A percentile compares a stretch with the other conserved stretches of the same genome.
These are phyloP conservation scores for Ceraceosorus guamensis DNA, from an alignment of 1,284 basidiomycete species.

Conservation along the genomic window DNA sequence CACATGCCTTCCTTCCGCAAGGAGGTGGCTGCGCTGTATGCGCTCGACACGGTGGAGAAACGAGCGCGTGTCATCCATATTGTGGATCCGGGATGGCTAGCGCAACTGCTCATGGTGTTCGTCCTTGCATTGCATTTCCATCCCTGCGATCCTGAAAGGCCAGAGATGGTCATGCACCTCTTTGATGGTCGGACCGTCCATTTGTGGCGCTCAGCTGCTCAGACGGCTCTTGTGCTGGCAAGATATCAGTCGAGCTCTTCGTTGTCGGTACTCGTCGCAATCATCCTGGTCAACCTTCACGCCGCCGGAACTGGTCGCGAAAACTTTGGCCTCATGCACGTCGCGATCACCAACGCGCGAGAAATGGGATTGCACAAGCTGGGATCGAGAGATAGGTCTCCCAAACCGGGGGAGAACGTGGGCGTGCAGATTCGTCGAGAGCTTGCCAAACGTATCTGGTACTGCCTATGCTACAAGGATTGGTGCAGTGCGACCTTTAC, in stretches of 20 bases:
- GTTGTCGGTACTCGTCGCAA: conserved; percentile 37
- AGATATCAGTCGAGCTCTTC: conserved; percentile 30
- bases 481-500: conserved; percentile 25
- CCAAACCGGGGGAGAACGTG: conserved; percentile 19
- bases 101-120: conserved; percentile 35
- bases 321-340: conserved; percentile 21
- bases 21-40: conserved; percentile 24
- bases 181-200: conserved; percentile 35
- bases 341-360: conserved; percentile 42
- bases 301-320: conserved; percentile 11
- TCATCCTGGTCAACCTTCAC: conserved; percentile 18
- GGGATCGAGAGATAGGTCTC: conserved; percentile 33
- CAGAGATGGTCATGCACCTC: conserved; percentile 20
- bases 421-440: conserved; percentile 31
- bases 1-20: conserved; percentile 18
- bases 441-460: conserved; percentile 44
- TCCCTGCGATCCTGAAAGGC: conserved; percentile 28
- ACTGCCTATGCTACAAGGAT: conserved; percentile 31
- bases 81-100: conserved; percentile 41
- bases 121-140: conserved; percentile 39
- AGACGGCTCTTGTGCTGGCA: conserved; percentile 33
- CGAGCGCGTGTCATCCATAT: conserved; percentile 37
- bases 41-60: conserved; percentile 28
- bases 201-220: conserved; percentile 38
- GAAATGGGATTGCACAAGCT: conserved; percentile 42